Base-by-base conservation (phyloP, 2,329 filamentous ascomycete genomes). In the Ceratocystis huliohia region DNA sequence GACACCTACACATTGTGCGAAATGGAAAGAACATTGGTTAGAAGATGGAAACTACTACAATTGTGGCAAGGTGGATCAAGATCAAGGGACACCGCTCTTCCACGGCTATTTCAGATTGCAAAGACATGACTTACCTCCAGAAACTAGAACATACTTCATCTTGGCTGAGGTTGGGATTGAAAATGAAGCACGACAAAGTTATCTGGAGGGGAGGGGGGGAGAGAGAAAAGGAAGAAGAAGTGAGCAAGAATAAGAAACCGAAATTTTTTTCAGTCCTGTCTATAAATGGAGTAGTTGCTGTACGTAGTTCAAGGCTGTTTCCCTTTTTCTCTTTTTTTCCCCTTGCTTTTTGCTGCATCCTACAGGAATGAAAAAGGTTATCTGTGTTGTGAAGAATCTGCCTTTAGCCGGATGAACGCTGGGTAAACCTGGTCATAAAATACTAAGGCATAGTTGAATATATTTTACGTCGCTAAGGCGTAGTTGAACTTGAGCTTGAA, bases 121-220 rank as follows among this genome's bases (percentile, higher is more conserved):
- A 22, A 15, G 20, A 4, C 46, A 33, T 45, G 17, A 68, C 70
- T 68, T 76, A 88, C 87, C 88, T 81, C 88, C 88, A 71, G 87
- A 89, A 71, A 91, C 87, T 71, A 91, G 80, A 76, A 91, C 86
- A 81, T 90, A 90, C 79, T 90, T 89, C 88, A 91, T 91, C 73
- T 78, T 84, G 72, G 63, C 44, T 17, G 56, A 56, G 17, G 44
- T 53, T 44, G n/a, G 7, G 61, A 64, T 50, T 25, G 22, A 57
- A 48, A 66, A 66, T 50, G 56, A 68, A 64, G 64, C 65, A 68
- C 65, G 67, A 61, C 46, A 65, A 44, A 64, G 48, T 48, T 59
- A 66, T 63, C 64, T 66, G 64, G 67, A 68, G 65, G 67, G 46
- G 64, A 68, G 67, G 64, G 64, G 61, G 67, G 67, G 61, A 57